Base-by-base conservation (phyloP, 2,329 filamentous ascomycete species). In the Leptographium radiaticola region DNA sequence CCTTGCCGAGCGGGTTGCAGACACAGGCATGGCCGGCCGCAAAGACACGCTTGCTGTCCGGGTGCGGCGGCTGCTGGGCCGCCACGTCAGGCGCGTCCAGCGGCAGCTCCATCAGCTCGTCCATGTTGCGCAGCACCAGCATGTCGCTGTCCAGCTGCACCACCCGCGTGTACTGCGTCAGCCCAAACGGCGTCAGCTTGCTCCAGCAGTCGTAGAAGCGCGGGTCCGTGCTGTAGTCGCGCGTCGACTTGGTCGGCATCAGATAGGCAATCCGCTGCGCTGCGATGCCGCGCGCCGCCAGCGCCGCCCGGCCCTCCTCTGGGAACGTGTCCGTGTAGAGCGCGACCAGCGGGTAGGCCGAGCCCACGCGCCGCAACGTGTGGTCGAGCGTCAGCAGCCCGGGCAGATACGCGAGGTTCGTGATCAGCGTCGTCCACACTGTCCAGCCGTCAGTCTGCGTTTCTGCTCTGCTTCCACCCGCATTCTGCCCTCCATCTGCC, bases 121-220 rank as follows among this genome's bases (percentile, higher is more conserved):
- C 89, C 87, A 95, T 95, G 68, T 94, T 94, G 62, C 75, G 75
- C 59, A 84, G 69, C 9, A 88, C 81, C 51, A 95, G 71, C 89
- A 95, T 95, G 70, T 95, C 89, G 63, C 84, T 86, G 70, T 95
- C 89, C 53, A 95, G 75, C 69, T 89, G 86, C 39, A 94, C 86
- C 38, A 95, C 80, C 43, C 89, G 79, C 31, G 83, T 75, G 70
- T 90, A 95, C 65, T 90, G 81, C 18, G 75, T 75, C 36, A 95
- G 74, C 25, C 79, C 82, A 66, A 94, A 95, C 7, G 86, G 81
- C 16, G 83, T 79, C 33, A 95, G 79, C 70, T 95, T 95, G 68
- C 78, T 87, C 88, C 89, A 95, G 75, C 85, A 89, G 68, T 94
- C 87, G 69, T 88, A 84, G 75, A 95, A 95, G 61, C 89, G 83